These are phyloP conservation scores for Mucor lusitanicus DNA, from an alignment of 371 early-diverging fungal species.

Conservation along the genomic window DNA sequence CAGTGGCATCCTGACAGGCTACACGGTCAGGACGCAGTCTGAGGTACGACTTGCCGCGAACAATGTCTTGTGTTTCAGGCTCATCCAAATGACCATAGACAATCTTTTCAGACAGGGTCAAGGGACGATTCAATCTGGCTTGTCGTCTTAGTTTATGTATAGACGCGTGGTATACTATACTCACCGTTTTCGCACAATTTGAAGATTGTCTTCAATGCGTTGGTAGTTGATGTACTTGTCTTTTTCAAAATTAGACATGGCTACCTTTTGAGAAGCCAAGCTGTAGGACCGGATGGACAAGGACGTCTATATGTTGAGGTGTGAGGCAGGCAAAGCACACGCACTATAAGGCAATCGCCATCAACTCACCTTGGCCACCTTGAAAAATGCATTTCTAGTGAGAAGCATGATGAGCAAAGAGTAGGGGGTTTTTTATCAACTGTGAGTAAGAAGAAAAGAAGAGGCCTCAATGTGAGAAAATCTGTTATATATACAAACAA, in stretches of 20 bases:
- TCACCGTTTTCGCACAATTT: conserved; percentile 86
- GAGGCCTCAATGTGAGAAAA: not conserved
- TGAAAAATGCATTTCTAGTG: conserved; percentile 15
- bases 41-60: conserved; percentile 88
- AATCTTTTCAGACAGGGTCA: conserved; percentile 95
- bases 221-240: conserved; percentile 92
- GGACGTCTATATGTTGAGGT: not conserved
- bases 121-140: conserved; percentile 70
- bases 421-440: conserved; percentile 17
- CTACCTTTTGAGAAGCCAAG: conserved; percentile 68
- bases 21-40: conserved; percentile 94
- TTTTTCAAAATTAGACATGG: conserved; percentile 83
- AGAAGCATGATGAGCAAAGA: conserved; percentile 5
- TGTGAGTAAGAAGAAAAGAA: conserved; percentile 14
- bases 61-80: conserved; percentile 77
- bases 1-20: conserved; percentile 97
- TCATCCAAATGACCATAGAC: conserved; percentile 95
- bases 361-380: conserved; percentile 34
- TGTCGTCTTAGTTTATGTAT: not conserved
- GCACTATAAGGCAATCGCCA: too few species aligned
- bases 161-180: not conserved
- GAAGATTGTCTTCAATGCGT: conserved; percentile 88
- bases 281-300: conserved; percentile 6
- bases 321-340: not conserved
- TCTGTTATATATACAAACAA: not conserved